These are phyloP conservation scores for Leccinum olivaceopallidum DNA, from an alignment of 768 basidiomycete species.

Conservation along the genomic window DNA sequence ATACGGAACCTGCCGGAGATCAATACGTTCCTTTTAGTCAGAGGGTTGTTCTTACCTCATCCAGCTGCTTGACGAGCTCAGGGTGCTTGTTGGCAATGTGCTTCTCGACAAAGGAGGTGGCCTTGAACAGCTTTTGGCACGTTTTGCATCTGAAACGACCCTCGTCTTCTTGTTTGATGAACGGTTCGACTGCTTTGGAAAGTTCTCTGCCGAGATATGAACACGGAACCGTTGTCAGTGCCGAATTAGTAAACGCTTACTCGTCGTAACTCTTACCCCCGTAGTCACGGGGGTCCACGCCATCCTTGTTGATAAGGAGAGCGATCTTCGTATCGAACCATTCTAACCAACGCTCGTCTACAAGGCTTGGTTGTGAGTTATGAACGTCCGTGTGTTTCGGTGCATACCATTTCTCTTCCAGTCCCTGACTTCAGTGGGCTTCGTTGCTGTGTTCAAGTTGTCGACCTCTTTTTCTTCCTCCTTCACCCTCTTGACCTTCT, in stretches of 20 bases:
- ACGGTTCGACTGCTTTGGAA: constrained; percentile 71
- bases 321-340: constrained; percentile 86
- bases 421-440: constrained; percentile 46
- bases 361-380: constrained; percentile 12
- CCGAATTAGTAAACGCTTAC: constrained; percentile 47
- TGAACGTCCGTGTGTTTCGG: constrained; percentile 1
- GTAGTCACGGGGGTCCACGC: constrained; percentile 84
- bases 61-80: constrained; percentile 78
- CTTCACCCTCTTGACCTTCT: constrained; percentile 50
- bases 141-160: constrained; percentile 96
- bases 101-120: constrained; percentile 95
- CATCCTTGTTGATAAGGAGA: constrained; percentile 73
- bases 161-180: constrained; percentile 94
- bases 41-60: constrained; percentile 60
- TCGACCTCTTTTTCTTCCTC: constrained; percentile 45
- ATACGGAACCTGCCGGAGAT: constrained; percentile 64
- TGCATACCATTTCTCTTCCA: constrained; percentile 69
- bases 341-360: constrained; percentile 89
- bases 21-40: constrained; percentile 14
- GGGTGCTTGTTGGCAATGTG: constrained; percentile 95
- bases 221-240: constrained; percentile 13
- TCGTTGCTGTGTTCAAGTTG: constrained; percentile 9
- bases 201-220: constrained; percentile 60
- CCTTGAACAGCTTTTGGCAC: constrained; percentile 97
- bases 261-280: constrained; percentile 90